Evolutionary conservation across 352 stramenopile genomes (phyloP).

Genomic region (Globisporangium cystogenes): DNA sequence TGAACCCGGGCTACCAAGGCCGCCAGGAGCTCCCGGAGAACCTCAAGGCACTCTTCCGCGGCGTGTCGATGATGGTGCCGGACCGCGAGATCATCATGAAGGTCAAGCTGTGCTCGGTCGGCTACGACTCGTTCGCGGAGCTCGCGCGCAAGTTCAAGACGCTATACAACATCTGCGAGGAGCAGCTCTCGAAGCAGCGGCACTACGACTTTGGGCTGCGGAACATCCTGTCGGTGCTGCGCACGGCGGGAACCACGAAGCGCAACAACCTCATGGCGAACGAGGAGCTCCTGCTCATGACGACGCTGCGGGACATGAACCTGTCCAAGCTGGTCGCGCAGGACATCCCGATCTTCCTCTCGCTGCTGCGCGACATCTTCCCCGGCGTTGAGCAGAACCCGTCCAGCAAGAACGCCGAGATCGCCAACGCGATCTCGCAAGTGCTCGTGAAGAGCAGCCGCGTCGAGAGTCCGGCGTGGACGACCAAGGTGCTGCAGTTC

Average conservation of each 20-base stretch:
- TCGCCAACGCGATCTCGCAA: constrained; percentile 58
- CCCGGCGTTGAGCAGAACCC: constrained; percentile 46
- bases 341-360: constrained; percentile 91
- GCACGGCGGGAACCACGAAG: constrained; percentile 94
- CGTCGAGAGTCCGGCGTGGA: constrained; percentile 67
- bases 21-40: constrained; percentile 91
- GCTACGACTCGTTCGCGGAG: constrained; percentile 88
- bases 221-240: constrained; percentile 94
- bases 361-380: constrained; percentile 87
- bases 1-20: constrained; percentile 93
- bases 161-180: constrained; percentile 93
- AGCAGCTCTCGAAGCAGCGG: constrained; percentile 90
- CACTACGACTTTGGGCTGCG: constrained; percentile 94
- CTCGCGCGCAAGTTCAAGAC: constrained; percentile 95
- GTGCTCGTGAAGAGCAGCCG: constrained; percentile 68
- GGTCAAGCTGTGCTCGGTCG: constrained; percentile 93
- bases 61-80: constrained; percentile 96
- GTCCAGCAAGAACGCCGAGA: constrained; percentile 61
- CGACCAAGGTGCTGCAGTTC: constrained; percentile 89
- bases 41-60: constrained; percentile 90
- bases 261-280: constrained; percentile 90
- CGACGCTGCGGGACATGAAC: constrained; percentile 93
- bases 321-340: constrained; percentile 91
- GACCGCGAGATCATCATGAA: constrained; percentile 96
- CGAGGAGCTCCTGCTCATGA: constrained; percentile 94